Base-by-base conservation (phyloP, 331 rosid species). In the Malus hybrid region DNA sequence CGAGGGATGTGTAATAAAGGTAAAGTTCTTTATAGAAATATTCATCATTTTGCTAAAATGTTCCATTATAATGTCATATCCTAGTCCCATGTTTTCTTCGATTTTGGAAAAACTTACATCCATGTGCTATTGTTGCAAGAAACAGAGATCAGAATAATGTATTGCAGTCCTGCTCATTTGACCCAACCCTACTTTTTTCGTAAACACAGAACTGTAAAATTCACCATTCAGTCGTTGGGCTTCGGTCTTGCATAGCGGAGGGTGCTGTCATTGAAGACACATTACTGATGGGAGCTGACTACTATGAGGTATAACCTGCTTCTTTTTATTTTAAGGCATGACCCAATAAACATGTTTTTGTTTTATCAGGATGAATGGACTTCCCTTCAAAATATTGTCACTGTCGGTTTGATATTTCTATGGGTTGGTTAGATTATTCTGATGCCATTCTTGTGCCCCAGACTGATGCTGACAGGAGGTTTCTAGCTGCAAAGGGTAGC, bases 1-100 rank as follows among this genome's bases (percentile, higher is more conserved):
- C 3, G 99, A 95, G 83, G 99, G 99, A 53, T 95, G 99, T 73
- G 99, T 95, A 57, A 95, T 95, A 22, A 95, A 95, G 99, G 99
- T 87, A 76, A 76, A 79, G 61, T 42, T 70, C 68, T 46, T 66
- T 19, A 19, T 68, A 80, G 70, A 36, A 61, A 66, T 1, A 48
- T 48, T 79, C 75, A 14, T 39, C 63, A 39, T 20, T 63, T 16
- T 79, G 16, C 71, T 14, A 16, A 50, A 16, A 5, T 50, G 9
- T 16, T 50, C 7, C 56, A 6, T 50, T 16, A 50, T 50, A 18
- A 50, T 15, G 56, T 6, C 56, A 50, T 6, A 50, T 50, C 56
- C 44, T 69, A 12, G 34, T 71, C 73, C 53, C 30, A 22, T 58
- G 39, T 70, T 30, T 73, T 71, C 64, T 42, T 66, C 26, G 34